A percentile compares a stretch with the other conserved stretches of the same genome.
phyloP scores from a whole-genome alignment of 768 basidiomycete genomes.

The Bullera alba region DNA sequence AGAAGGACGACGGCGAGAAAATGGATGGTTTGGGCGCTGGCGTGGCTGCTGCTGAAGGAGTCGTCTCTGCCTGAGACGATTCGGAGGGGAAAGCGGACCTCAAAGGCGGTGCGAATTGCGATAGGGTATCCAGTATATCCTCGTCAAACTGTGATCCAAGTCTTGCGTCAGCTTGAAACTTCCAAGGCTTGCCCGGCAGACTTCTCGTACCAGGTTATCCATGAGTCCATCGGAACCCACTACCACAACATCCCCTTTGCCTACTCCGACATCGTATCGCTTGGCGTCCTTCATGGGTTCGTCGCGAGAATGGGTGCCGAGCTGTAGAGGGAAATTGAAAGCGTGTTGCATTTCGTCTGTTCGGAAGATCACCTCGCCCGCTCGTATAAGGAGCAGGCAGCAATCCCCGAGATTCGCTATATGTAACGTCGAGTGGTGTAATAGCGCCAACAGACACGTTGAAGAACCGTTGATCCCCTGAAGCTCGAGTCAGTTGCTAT shows the following conservation, averaged over 20 bases:
- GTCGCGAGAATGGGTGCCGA: constrained; percentile 52
- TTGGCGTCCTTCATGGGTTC: constrained; percentile 61
- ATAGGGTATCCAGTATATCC: constrained; percentile 45
- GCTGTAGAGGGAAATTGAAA: constrained; percentile 48
- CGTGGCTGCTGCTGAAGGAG: not conserved
- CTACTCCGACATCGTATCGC: constrained; percentile 50
- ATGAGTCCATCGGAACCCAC: constrained; percentile 45
- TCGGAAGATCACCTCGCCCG: constrained; percentile 68
- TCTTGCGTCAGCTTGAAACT: not conserved
- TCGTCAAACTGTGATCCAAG: constrained; percentile 41
- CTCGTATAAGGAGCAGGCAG: constrained; percentile 74
- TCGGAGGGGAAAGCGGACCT: not conserved
- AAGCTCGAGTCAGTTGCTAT: not conserved
- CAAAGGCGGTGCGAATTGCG: constrained; percentile 31
- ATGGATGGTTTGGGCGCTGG: not conserved
- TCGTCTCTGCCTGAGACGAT: not conserved
- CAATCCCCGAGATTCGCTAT: constrained; percentile 49
- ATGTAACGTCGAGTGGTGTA: constrained; percentile 38
- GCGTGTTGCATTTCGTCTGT: constrained; percentile 91
- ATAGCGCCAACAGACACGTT: constrained; percentile 49
- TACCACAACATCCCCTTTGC: constrained; percentile 47
- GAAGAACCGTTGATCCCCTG: constrained; percentile 51
- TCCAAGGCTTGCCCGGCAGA: not conserved
- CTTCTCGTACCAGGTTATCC: constrained; percentile 45
- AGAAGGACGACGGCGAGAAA: constrained; percentile 1